A percentile compares a stretch with the other conserved stretches of the same genome.
Evolutionary conservation across 345 rosid genomes (phyloP).

Genomic region (Eucalyptus rudis): DNA sequence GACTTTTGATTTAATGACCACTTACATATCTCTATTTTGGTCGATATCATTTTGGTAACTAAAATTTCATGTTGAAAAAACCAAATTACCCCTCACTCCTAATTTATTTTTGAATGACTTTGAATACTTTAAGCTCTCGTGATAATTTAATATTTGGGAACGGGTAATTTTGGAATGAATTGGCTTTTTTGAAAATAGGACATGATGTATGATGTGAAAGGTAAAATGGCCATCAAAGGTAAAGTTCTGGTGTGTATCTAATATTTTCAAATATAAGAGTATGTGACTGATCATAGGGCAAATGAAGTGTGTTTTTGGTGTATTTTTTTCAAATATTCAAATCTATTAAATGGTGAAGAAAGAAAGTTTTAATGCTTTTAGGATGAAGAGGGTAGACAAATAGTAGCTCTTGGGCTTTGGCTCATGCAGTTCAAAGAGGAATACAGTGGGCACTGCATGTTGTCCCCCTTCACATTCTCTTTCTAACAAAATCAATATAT

Average conservation of each 20-base stretch:
- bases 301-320: not conserved
- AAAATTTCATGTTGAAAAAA: not conserved
- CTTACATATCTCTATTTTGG: not conserved
- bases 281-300: not conserved
- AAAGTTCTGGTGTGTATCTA: not conserved
- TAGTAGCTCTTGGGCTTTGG: not conserved
- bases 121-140: accelerated
- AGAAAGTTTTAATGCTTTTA: not conserved
- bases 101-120: not conserved
- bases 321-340: not conserved
- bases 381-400: not conserved
- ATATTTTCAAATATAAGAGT: not conserved
- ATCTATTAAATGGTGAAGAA: not conserved
- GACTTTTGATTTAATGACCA: not conserved
- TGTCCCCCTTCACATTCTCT: not conserved
- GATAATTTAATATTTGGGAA: not conserved
- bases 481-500: not conserved
- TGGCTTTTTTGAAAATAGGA: not conserved
- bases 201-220: not conserved
- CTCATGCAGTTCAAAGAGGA: not conserved
- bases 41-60: not conserved
- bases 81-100: not conserved
- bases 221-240: not conserved
- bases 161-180: not conserved
- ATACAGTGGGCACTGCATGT: not conserved